Percentiles rank a stretch among this genome's conserved stretches.
phyloP scores from a whole-genome alignment of 2,329 filamentous ascomycete species.

The Monosporascus sp. region DNA sequence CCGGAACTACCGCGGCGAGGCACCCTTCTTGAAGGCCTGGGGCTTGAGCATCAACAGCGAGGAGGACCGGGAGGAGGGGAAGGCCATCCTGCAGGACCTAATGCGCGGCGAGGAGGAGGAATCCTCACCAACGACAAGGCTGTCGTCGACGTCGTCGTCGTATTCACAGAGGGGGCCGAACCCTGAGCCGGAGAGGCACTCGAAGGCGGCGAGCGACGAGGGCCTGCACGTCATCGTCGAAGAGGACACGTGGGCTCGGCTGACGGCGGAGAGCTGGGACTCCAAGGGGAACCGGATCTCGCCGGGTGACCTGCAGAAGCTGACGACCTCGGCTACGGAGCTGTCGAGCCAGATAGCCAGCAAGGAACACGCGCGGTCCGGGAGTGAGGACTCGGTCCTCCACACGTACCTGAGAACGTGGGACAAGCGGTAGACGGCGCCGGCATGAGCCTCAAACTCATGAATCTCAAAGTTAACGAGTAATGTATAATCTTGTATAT shows the following conservation, averaged over 20 bases:
- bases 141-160: background rate
- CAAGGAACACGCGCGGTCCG: background rate
- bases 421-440: background rate
- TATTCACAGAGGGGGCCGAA: background rate
- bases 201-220: background rate
- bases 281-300: background rate
- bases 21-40: constrained; percentile 21
- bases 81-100: constrained; percentile 17
- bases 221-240: background rate
- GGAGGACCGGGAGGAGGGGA: constrained; percentile 20
- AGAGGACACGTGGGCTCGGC: background rate
- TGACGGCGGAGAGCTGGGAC: background rate
- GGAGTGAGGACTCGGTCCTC: background rate
- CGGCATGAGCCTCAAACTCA: too few relatives aligned
- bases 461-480: too few relatives aligned
- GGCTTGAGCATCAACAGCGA: constrained; percentile 17
- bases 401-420: background rate
- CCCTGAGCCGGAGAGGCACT: background rate
- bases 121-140: background rate
- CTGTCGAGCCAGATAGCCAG: constrained; percentile 2
- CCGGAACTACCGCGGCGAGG: constrained; percentile 22
- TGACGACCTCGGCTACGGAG: background rate
- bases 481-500: too few relatives aligned
- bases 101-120: constrained; percentile 17
- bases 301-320: background rate